phyloP scores from a whole-genome alignment of 225 moss, liverwort and hornwort genomes.

The Pseudisothecium myosuroides region DNA sequence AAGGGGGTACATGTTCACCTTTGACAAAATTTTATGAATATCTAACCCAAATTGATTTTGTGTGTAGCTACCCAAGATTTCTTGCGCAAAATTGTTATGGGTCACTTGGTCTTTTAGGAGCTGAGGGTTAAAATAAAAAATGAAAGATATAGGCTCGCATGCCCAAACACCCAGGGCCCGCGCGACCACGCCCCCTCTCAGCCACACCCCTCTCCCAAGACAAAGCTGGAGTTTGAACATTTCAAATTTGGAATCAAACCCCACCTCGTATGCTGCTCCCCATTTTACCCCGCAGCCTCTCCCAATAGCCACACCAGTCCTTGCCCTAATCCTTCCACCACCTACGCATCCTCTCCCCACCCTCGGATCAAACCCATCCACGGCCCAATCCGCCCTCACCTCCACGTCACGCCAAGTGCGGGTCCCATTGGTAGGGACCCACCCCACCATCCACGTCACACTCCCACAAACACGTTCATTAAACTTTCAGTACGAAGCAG shows the following conservation, averaged over 20 bases:
- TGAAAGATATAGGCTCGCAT: background rate
- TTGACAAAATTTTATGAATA: background rate
- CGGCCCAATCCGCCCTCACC: background rate
- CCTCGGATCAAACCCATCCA: background rate
- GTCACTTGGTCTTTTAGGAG: background rate
- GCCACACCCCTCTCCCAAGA: background rate
- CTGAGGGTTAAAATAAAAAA: background rate
- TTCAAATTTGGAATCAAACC: background rate
- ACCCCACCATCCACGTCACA: background rate
- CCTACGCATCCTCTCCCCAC: background rate
- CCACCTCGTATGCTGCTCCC: background rate
- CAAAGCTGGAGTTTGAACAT: background rate
- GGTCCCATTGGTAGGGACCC: background rate
- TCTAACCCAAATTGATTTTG: rapidly evolving
- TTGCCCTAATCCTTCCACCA: background rate
- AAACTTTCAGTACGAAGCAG: background rate
- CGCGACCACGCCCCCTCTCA: too few species aligned
- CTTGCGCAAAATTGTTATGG: rapidly evolving
- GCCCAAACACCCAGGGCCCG: too few species aligned
- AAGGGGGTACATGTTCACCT: background rate
- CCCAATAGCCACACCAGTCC: background rate
- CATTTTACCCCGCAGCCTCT: background rate
- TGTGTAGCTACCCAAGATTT: background rate
- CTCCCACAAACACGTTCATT: background rate
- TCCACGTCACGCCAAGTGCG: background rate